Percentiles rank a stretch among this genome's conserved stretches.
These are phyloP conservation scores for Blastocladiella britannica DNA, from an alignment of 192 early-diverging fungal genomes.

Conservation along the genomic window DNA sequence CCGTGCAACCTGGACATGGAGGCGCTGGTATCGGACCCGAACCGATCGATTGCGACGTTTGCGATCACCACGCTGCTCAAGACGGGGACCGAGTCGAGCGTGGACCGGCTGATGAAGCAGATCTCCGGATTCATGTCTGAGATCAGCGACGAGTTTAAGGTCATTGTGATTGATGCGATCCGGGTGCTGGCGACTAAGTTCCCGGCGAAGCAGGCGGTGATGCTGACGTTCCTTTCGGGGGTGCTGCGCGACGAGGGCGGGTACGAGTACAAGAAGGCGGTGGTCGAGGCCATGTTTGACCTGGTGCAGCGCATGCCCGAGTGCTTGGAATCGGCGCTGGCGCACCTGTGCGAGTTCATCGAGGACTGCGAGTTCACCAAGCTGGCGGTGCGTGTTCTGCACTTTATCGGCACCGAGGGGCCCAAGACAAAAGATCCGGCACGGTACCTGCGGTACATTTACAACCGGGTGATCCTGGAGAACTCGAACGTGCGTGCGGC, in stretches of 20 bases:
- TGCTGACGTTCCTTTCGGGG: constrained; percentile 79
- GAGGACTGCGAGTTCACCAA: constrained; percentile 99
- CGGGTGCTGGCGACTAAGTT: constrained; percentile 92
- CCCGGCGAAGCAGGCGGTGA: constrained; percentile 78
- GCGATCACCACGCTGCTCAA: constrained; percentile 96
- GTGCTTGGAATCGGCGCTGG: constrained; percentile 79
- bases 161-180: constrained; percentile 96
- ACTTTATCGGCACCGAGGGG: constrained; percentile 83
- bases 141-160: constrained; percentile 98
- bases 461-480: constrained; percentile 96
- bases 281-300: constrained; percentile 93
- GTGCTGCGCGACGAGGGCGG: constrained; percentile 94
- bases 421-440: constrained; percentile 76
- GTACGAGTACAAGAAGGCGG: constrained; percentile 87
- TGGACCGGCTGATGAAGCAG: constrained; percentile 98
- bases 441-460: constrained; percentile 97
- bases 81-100: constrained; percentile 93
- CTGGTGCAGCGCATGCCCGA: constrained; percentile 84
- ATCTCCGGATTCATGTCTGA: constrained; percentile 95
- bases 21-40: constrained; percentile 84
- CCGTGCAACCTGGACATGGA: constrained; percentile 99
- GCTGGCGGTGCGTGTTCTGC: constrained; percentile 88
- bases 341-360: constrained; percentile 96
- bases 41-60: constrained; percentile 92
- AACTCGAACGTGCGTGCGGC: constrained; percentile 89